Percentiles rank a stretch among this genome's conserved stretches.
phyloP scores from a whole-genome alignment of 371 early-diverging fungal species.

The Mucor saturninus region DNA sequence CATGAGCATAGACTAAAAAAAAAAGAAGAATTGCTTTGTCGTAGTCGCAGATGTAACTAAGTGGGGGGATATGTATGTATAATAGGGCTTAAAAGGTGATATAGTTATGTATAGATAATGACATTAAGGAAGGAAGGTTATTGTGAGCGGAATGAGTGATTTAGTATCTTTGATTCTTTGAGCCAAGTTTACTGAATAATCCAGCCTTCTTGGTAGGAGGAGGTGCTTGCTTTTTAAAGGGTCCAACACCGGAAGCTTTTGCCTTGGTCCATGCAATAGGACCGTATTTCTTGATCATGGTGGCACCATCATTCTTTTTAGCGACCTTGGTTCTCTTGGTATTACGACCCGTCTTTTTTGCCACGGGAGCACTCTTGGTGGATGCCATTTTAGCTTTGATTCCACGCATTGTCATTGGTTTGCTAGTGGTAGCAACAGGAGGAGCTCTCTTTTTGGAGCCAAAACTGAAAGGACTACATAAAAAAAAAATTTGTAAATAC shows the following conservation, averaged over 20 bases:
- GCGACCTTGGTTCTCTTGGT: neutral
- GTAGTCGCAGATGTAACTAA: no score
- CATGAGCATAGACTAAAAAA: no score
- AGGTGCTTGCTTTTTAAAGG: neutral
- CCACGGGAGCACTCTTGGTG: neutral
- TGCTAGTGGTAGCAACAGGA: no score
- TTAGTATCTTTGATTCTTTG: neutral
- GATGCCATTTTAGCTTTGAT: neutral
- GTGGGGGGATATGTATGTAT: no score
- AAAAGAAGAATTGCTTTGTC: no score
- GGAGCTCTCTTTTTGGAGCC: no score
- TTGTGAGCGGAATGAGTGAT: neutral
- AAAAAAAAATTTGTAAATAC: neutral
- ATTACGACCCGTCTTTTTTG: neutral
- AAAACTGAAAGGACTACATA: neutral
- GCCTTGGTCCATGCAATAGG: neutral
- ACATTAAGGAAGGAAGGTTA: no score
- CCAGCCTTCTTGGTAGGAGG: neutral
- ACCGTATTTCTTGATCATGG: neutral
- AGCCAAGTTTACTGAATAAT: neutral
- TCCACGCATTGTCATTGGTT: neutral
- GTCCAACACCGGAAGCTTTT: neutral
- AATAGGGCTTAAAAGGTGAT: no score
- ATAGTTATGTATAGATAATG: no score
- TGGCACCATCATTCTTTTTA: neutral